phyloP scores from a whole-genome alignment of 495 filamentous ascomycete genomes.

The Chaetomium tenue region DNA sequence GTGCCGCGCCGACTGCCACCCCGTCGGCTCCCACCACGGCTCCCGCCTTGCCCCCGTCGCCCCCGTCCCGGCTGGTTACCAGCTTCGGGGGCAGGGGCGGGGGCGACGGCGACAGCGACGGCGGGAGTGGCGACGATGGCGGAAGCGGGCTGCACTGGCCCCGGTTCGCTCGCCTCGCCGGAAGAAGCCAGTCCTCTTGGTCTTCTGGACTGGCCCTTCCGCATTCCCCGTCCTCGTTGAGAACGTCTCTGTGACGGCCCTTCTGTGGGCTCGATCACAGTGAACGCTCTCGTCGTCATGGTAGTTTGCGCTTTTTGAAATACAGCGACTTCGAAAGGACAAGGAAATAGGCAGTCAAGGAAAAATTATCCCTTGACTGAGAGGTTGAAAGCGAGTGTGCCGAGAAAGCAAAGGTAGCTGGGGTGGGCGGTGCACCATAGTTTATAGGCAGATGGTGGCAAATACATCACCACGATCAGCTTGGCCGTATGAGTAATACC shows the following conservation, averaged over 20 bases:
- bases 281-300: neutral
- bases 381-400: too few relatives aligned
- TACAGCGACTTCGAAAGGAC: conserved; percentile 50
- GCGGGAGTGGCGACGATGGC: neutral
- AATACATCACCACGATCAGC: too few relatives aligned
- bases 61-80: conserved; percentile 7
- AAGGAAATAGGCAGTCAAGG: conserved; percentile 14
- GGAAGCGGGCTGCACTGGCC: conserved; percentile 3
- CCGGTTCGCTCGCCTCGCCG: neutral
- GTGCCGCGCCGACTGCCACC: conserved; percentile 38
- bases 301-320: conserved; percentile 52
- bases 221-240: conserved; percentile 29
- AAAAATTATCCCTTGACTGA: too few relatives aligned
- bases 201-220: conserved; percentile 20
- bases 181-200: neutral
- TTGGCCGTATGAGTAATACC: conserved; percentile 18
- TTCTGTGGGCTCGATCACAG: conserved; percentile 27
- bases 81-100: neutral
- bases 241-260: conserved; percentile 23
- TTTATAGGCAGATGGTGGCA: too few relatives aligned
- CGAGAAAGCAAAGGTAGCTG: too few relatives aligned
- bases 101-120: too few relatives aligned
- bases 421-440: too few relatives aligned
- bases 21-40: conserved; percentile 17
- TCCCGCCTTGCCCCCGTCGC: conserved; percentile 35